Evolutionary conservation across 768 basidiomycete species (phyloP).

Genomic region (Suillus placidus): DNA sequence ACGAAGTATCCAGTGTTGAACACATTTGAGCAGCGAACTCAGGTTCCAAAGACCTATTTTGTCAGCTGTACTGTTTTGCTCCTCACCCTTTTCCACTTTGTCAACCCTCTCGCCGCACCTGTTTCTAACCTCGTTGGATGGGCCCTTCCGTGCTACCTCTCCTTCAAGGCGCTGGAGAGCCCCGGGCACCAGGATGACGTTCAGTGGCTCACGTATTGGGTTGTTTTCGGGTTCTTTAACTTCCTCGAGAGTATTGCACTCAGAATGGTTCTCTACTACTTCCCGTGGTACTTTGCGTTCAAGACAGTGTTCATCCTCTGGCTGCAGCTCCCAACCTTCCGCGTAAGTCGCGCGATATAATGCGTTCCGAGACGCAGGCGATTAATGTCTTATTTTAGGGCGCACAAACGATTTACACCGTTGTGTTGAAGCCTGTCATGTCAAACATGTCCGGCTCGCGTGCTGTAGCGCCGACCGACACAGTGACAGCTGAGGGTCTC

Average conservation of each 20-base stretch:
- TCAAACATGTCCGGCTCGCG: constrained; percentile 56
- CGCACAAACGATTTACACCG: constrained; percentile 79
- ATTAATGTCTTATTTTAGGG: constrained; percentile 53
- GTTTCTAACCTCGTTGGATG: constrained; percentile 95
- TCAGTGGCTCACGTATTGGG: constrained; percentile 99
- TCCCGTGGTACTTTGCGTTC: constrained; percentile 93
- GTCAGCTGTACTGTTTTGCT: constrained; percentile 73
- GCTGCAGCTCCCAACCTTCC: constrained; percentile 86
- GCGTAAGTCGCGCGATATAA: constrained; percentile 53
- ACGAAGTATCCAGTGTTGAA: constrained; percentile 86
- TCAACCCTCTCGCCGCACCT: constrained; percentile 91
- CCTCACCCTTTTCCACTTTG: constrained; percentile 72
- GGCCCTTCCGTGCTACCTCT: constrained; percentile 93
- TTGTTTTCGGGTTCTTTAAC: constrained; percentile 92
- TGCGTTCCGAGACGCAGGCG: background rate
- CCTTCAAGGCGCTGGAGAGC: constrained; percentile 90
- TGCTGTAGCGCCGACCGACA: constrained; percentile 49
- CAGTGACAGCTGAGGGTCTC: constrained; percentile 51
- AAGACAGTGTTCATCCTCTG: constrained; percentile 92
- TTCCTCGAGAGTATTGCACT: constrained; percentile 88
- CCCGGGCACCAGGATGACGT: constrained; percentile 83
- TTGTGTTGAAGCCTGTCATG: constrained; percentile 80
- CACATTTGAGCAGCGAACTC: constrained; percentile 85
- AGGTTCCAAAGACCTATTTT: constrained; percentile 90
- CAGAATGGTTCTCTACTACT: constrained; percentile 83